Base-by-base conservation (phyloP, 495 filamentous ascomycete genomes). In the Hypoxylon lenormandii region DNA sequence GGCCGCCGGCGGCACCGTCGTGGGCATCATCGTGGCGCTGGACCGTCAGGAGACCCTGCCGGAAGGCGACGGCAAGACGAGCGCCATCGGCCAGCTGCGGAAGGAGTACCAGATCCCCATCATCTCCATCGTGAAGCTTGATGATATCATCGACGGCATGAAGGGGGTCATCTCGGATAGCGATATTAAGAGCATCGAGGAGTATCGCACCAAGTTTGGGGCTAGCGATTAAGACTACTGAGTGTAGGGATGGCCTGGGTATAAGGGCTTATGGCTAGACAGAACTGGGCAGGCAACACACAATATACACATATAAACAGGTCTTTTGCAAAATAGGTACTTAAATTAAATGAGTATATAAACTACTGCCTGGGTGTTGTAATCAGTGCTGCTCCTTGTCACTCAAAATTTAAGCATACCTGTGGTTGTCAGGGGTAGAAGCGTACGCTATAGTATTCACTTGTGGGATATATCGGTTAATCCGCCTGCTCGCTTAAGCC, bases 21-120 rank as follows among this genome's bases (percentile, higher is more conserved):
- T 89, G 5, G 95, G 94, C 38, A 90, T 98, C 50, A 84, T 97
- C 23, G 88, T 98, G 19, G 89, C 93, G 19, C 81, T 98, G 59
- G 94, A 98, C 79, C 87, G 95, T 42, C 86, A 90, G 83, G 95
- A 98, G 86, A 91, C 88, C 72, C 86, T 93, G 47, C 82, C 81
- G 21, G 79, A 82, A 4, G 78, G 80, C 18, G 85, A 85, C 60
- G 81, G 80, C 18, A 83, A 85, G 59, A 86, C 84, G 42, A 81
- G 78, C 57, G 91, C 92, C 19, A 91, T 97, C 70, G 92, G 91
- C 21, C 88, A 92, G 83, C 87, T 96, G 10, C 84, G 88, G 76
- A 88, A 87, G 74, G 88, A 94, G 76, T 84, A 84, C 60, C 78
- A 80, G 12, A 80, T 88, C 46, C 84, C 85, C 13, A 84, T 88